Base-by-base conservation (phyloP, 1,139 yeast genomes). In the Hansenula lynferdii region DNA sequence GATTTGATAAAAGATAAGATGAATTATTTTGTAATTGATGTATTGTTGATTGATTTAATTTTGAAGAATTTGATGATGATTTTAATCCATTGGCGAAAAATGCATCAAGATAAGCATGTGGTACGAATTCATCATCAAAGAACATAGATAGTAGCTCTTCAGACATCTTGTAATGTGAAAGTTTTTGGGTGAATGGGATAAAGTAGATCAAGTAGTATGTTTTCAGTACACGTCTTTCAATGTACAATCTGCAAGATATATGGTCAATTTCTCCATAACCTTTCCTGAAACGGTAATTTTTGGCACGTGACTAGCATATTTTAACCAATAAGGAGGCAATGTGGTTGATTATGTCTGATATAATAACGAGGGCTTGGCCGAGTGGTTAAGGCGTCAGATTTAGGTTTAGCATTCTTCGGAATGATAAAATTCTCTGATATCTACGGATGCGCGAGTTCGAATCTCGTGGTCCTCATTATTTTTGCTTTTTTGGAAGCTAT, bases 91-190 rank as follows among this genome's bases (percentile, higher is more conserved):
- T 30, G 22, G 67, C 50, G 36, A 70, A 58, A 6, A 72, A 48
- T 2, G 74, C 69, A 48, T 72, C 77, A 8, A 72, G 58, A 43
- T 64, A 72, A 19, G 72, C 74, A 41, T 67, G 72, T 4, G 77
- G 76, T 6, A 69, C 70, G 42, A 71, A 72, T 10, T 64, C 66
- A 18, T 67, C 69, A 39, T 71, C 75, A 36, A 70, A 67, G 53
- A 72, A 72, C 65, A 71, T 70, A 6, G 69, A 58, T 10, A 70
- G 49, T 2, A 69, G 60, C 12, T 64, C 64, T 39, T 56, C 60
- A 11, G 37, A 36, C 49, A 43, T 45, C 14, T 15, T 20, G 22
- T 3, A 16, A 21, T 15, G 14, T 29, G 8, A 9, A n/a, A 7
- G 5, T 10, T 11, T 17, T 17, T 5, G 7, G 15, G 14, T n/a